Evolutionary conservation across 2,329 filamentous ascomycete species (phyloP), one percentile per base, ranked within the genome.

Genomic region (Fusarium multiceps): DNA sequence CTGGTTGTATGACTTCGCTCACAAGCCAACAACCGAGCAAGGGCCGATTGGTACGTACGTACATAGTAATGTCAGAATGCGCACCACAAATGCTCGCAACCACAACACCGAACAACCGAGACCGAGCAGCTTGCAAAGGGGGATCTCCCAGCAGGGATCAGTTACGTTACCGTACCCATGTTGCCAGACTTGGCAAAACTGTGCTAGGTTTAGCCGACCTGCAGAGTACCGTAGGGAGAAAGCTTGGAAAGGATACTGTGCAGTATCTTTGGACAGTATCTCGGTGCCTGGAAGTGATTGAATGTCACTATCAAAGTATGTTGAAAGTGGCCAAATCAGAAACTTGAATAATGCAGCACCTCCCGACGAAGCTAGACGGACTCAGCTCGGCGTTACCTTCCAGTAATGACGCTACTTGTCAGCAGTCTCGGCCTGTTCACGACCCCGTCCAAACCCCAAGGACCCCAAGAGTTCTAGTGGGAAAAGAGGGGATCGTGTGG

Each of bases 351-450:
- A 41, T 30, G 47, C 13, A 55, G 13, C 48, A 28, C 14, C 32
- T 20, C 20, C 34, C 28, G 18, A 41, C 28, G 43, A 53, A 57
- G 49, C 34, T 48, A 27, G 45, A 57, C 67, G 68, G 68, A 58
- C 53, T 49, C 47, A 55, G 68, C 63, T 71, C 68, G 67, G 68
- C 51, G 68, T 71, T 70, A 70, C 55, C 68, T 60, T 47, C 25
- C 21, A 27, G 48, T 48, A 57, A 57, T 63, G 62, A 69, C 67
- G 56, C 56, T 70, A 46, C 58, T 69, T 55, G 25, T 63, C 57
- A 42, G 43, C 40, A 66, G 47, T 58, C 57, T 71, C 34, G 55
- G 67, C 55, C 34, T 71, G 11, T 41, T 53, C 34, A 42, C 21
- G 43, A 63, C 66, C 58, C 66, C 67, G 23, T 55, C 20, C 13